These are phyloP conservation scores for Pseudogymnoascus sp. DNA, from an alignment of 2,329 filamentous ascomycete species.

Conservation along the genomic window DNA sequence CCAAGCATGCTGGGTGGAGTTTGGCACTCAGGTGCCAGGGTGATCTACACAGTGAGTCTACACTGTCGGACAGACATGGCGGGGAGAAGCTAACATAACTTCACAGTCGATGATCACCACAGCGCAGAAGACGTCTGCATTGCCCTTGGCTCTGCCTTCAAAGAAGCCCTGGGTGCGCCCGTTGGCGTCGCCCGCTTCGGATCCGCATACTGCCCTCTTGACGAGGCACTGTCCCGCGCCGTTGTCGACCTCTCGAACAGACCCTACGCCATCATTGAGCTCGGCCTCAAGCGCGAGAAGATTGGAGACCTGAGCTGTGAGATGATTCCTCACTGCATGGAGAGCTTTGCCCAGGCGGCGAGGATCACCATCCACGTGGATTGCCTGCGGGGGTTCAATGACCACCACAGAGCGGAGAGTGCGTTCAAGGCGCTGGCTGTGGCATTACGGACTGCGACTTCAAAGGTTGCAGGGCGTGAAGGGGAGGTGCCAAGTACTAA, in stretches of 20 bases:
- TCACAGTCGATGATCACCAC: constrained; percentile 91
- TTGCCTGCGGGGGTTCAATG: constrained; percentile 82
- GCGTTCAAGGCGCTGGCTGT: constrained; percentile 95
- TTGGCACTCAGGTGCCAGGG: constrained; percentile 74
- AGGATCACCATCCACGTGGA: constrained; percentile 93
- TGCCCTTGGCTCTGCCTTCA: constrained; percentile 80
- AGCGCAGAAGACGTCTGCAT: constrained; percentile 94
- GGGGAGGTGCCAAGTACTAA: constrained; percentile 95
- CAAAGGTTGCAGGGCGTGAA: constrained; percentile 68
- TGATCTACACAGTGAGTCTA: constrained; percentile 73
- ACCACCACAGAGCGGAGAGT: constrained; percentile 92
- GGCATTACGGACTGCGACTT: constrained; percentile 70
- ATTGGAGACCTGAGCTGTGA: constrained; percentile 88
- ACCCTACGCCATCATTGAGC: constrained; percentile 73
- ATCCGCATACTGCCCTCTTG: constrained; percentile 83
- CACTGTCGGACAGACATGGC: neutral
- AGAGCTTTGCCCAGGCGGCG: constrained; percentile 87
- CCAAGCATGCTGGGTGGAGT: constrained; percentile 95
- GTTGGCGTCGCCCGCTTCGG: constrained; percentile 85
- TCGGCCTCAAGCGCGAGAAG: constrained; percentile 83
- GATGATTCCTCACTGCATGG: constrained; percentile 94
- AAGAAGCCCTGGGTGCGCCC: constrained; percentile 66
- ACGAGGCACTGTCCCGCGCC: constrained; percentile 87
- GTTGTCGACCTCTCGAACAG: constrained; percentile 94
- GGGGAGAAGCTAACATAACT: neutral